These are phyloP conservation scores for Colletotrichum lindemuthianum DNA, from an alignment of 2,329 filamentous ascomycete genomes.

Conservation along the genomic window DNA sequence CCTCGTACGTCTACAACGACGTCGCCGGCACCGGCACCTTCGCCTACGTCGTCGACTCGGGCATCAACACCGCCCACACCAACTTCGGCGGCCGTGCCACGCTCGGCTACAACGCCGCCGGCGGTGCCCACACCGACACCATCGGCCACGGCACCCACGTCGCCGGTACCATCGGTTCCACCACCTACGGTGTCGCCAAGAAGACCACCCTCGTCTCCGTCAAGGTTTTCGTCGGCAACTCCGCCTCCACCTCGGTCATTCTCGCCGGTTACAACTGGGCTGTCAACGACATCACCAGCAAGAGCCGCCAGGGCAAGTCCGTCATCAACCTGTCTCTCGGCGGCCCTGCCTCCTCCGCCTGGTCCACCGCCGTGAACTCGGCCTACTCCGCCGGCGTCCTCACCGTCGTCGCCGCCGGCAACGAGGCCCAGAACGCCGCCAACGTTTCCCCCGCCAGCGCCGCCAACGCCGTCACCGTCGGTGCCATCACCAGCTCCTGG, in stretches of 20 bases:
- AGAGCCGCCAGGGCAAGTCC: slow-evolving; percentile 51
- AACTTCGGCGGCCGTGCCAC: slow-evolving; percentile 57
- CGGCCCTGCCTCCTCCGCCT: slow-evolving; percentile 49
- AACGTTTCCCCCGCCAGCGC: slow-evolving; percentile 60
- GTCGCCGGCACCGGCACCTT: slow-evolving; percentile 53
- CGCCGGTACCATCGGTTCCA: slow-evolving; percentile 56
- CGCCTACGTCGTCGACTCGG: slow-evolving; percentile 66
- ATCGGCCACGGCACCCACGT: slow-evolving; percentile 60
- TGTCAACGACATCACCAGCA: slow-evolving; percentile 54
- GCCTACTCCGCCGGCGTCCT: slow-evolving; percentile 60
- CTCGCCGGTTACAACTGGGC: slow-evolving; percentile 53
- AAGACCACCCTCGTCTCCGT: slow-evolving; percentile 53
- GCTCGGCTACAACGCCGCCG: slow-evolving; percentile 49
- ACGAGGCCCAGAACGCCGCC: slow-evolving; percentile 48
- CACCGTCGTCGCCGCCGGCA: slow-evolving; percentile 66
- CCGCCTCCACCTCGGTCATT: slow-evolving; percentile 43
- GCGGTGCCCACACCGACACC: slow-evolving; percentile 47
- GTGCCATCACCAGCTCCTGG: slow-evolving; percentile 55
- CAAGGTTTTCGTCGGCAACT: slow-evolving; percentile 54
- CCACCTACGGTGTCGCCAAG: slow-evolving; percentile 58
- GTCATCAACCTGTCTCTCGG: slow-evolving; percentile 68
- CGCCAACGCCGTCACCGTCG: slow-evolving; percentile 61
- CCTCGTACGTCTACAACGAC: slow-evolving; percentile 53
- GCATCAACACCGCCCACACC: slow-evolving; percentile 57
- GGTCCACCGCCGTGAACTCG: slow-evolving; percentile 60